Conservation (phyloP, 805 yeast genomes). For the Tetrapisispora arboricola region DNA sequence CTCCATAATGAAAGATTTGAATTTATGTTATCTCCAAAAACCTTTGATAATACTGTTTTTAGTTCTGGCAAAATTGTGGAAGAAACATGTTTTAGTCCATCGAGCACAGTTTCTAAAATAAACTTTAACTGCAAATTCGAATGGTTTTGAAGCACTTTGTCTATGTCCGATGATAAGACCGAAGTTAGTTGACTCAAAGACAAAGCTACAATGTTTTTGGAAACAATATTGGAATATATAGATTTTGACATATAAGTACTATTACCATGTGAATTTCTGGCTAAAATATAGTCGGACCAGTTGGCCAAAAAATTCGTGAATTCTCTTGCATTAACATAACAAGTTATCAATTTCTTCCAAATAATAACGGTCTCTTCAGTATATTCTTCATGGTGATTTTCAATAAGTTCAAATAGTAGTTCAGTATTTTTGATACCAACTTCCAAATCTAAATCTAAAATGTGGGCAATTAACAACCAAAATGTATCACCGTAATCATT, state of each 20-base stretch:
- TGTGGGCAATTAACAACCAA: conserved; percentile 38
- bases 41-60: conserved; percentile 14
- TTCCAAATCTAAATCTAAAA: conserved; percentile 47
- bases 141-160: conserved; percentile 4
- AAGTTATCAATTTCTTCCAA: conserved; percentile 32
- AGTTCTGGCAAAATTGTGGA: conserved; percentile 19
- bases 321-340: conserved; percentile 51
- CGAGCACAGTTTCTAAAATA: conserved; percentile 26
- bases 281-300: conserved; percentile 40
- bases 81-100: conserved; percentile 34
- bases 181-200: conserved; percentile 38
- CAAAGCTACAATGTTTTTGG: conserved; percentile 34
- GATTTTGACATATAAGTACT: conserved; percentile 11
- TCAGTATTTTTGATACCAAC: conserved; percentile 40
- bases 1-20: conserved; percentile 32
- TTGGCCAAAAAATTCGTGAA: conserved; percentile 37
- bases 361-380: conserved; percentile 7
- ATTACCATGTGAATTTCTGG: conserved; percentile 10
- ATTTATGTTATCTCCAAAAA: conserved; percentile 17
- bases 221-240: conserved; percentile 29
- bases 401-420: conserved; percentile 9
- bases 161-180: conserved; percentile 17
- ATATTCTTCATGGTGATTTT: conserved; percentile 4
- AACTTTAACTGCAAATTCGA: conserved; percentile 8
- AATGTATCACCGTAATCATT: conserved; percentile 17